Evolutionary conservation across 257 asterid genomes (phyloP).

Genomic region (Nicotiana tomentosiformis): DNA sequence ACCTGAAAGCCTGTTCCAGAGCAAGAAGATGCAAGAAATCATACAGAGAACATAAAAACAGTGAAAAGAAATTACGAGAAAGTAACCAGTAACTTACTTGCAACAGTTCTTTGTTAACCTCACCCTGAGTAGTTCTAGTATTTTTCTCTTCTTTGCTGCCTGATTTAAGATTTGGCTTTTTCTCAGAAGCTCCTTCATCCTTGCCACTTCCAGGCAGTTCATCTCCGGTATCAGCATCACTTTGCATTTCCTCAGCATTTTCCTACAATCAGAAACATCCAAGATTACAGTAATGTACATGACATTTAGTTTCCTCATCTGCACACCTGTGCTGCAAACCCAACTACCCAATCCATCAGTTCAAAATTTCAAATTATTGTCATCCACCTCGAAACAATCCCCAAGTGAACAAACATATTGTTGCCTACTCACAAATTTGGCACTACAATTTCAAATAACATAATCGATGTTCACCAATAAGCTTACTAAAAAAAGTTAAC

Average conservation of each 20-base stretch:
- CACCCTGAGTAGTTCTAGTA: constrained; percentile 25
- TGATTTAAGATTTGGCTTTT: constrained; percentile 16
- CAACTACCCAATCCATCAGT: not conserved
- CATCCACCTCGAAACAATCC: not conserved
- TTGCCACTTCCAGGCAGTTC: constrained; percentile 22
- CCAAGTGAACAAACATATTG: not conserved
- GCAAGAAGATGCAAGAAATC: not conserved
- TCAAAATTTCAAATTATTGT: not conserved
- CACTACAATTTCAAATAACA: not conserved
- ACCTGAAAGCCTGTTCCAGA: constrained; percentile 82
- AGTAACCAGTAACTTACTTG: constrained; percentile 41
- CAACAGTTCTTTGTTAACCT: constrained; percentile 60
- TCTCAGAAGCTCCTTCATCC: constrained; percentile 30
- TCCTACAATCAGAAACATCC: constrained; percentile 30
- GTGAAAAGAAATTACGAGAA: not conserved
- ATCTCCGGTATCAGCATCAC: constrained; percentile 25
- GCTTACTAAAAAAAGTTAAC: not conserved
- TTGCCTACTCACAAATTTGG: not conserved
- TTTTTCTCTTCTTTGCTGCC: constrained; percentile 37
- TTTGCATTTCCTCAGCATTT: constrained; percentile 27
- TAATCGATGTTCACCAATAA: not conserved
- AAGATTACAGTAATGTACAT: constrained; percentile 2
- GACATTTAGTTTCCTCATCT: not conserved
- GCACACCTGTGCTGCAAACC: not conserved
- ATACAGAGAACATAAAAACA: not conserved